A percentile compares a stretch with the other conserved stretches of the same genome.
Conservation (phyloP, 2,329 filamentous ascomycete species). For the Colletotrichum australisinense region DNA sequence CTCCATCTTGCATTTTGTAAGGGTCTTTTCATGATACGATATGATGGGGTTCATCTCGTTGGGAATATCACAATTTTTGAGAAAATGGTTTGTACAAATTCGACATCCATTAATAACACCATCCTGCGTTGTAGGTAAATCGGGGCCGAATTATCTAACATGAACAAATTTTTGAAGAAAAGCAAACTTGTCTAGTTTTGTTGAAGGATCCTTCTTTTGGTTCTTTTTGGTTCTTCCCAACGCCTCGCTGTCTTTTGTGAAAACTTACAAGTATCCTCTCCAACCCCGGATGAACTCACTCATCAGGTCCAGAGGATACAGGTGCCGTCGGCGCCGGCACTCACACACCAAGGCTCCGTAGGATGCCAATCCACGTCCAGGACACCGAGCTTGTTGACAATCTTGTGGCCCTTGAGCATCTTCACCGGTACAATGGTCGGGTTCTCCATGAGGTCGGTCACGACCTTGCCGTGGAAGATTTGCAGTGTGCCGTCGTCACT, state of each 20-base stretch:
- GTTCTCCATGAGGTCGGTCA: conserved; percentile 94
- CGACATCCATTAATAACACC: conserved; percentile 27
- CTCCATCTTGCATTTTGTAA: too few relatives aligned
- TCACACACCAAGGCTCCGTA: conserved; percentile 91
- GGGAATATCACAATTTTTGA: not conserved
- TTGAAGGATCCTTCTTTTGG: conserved; percentile 1
- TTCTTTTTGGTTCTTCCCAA: conserved; percentile 34
- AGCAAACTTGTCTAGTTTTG: conserved; percentile 4
- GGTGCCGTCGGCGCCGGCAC: conserved; percentile 93
- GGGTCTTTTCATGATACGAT: not conserved
- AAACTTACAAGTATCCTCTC: conserved; percentile 28
- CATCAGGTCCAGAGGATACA: conserved; percentile 85
- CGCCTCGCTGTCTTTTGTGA: conserved; percentile 34
- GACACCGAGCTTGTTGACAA: conserved; percentile 87
- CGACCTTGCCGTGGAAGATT: conserved; percentile 97
- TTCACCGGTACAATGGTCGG: conserved; percentile 97
- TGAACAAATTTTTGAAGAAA: conserved; percentile 1
- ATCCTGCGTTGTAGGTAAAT: conserved; percentile 4
- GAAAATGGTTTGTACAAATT: not conserved
- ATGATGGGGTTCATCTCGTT: not conserved
- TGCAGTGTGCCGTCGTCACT: conserved; percentile 95
- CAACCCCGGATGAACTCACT: conserved; percentile 7
- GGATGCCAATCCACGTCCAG: conserved; percentile 98
- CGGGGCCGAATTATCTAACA: conserved; percentile 7
- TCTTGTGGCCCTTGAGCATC: conserved; percentile 89